A percentile compares a stretch with the other conserved stretches of the same genome.
Evolutionary conservation across 495 filamentous ascomycete species (phyloP).

Genomic region (Neurospora sp.): DNA sequence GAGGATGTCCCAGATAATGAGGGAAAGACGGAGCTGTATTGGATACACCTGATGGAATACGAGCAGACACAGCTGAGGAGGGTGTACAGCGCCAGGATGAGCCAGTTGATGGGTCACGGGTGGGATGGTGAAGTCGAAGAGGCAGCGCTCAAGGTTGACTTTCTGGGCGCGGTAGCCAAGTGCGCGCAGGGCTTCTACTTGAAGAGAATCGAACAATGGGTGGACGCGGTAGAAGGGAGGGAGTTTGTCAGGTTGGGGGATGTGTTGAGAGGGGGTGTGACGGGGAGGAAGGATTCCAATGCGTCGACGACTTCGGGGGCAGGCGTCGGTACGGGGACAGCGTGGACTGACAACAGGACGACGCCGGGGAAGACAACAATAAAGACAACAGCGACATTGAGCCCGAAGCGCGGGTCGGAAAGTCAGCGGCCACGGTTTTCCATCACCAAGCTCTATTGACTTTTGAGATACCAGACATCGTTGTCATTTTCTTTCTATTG

Average conservation of each 20-base stretch:
- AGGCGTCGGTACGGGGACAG: neutral
- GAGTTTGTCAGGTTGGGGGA: conserved; percentile 18
- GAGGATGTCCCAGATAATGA: conserved; percentile 22
- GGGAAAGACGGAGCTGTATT: conserved; percentile 27
- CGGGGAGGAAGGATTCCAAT: neutral
- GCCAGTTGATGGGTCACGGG: conserved; percentile 8
- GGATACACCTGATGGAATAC: conserved; percentile 30
- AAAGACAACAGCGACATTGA: neutral
- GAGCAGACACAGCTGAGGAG: conserved; percentile 26
- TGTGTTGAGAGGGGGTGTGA: conserved; percentile 14
- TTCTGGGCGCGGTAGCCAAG: conserved; percentile 10
- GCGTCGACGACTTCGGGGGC: neutral
- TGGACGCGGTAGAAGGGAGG: conserved; percentile 15
- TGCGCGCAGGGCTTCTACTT: conserved; percentile 18
- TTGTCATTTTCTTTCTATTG: neutral
- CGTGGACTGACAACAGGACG: neutral
- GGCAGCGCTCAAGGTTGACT: conserved; percentile 17
- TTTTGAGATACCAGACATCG: neutral
- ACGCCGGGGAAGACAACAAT: neutral
- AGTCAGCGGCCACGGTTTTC: neutral
- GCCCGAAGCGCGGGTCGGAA: neutral
- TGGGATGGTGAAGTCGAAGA: conserved; percentile 17
- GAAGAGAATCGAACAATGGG: conserved; percentile 21
- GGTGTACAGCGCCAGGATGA: conserved; percentile 20
- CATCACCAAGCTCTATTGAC: neutral